phyloP scores from a whole-genome alignment of 768 basidiomycete genomes.

The Boletus bicolor region DNA sequence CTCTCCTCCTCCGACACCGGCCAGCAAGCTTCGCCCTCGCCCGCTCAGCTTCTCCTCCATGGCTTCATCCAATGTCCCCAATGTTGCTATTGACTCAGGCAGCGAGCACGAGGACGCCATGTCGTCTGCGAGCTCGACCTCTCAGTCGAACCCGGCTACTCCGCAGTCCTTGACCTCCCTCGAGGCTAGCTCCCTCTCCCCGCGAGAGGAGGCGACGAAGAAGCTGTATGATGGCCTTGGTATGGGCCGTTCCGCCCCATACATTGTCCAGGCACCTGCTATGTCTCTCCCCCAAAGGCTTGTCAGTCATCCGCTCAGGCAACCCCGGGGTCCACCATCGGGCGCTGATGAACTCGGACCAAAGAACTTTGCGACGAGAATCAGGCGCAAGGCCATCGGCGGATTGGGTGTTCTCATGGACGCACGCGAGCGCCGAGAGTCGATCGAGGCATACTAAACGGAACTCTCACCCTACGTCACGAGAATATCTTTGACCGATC shows the following conservation, averaged over 20 bases:
- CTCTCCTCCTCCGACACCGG: slow-evolving; percentile 41
- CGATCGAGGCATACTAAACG: slow-evolving; percentile 64
- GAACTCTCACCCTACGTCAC: neutral
- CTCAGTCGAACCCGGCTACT: slow-evolving; percentile 71
- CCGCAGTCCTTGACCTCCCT: slow-evolving; percentile 66
- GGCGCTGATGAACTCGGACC: slow-evolving; percentile 83
- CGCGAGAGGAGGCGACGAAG: slow-evolving; percentile 84
- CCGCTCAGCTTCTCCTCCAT: slow-evolving; percentile 61
- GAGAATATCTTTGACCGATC: slow-evolving; percentile 9
- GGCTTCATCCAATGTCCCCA: slow-evolving; percentile 43
- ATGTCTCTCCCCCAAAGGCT: slow-evolving; percentile 46
- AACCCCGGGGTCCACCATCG: slow-evolving; percentile 85
- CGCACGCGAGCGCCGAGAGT: slow-evolving; percentile 75
- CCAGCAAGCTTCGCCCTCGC: slow-evolving; percentile 52
- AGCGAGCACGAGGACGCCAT: slow-evolving; percentile 54
- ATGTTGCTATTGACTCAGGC: slow-evolving; percentile 55
- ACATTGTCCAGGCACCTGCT: slow-evolving; percentile 17
- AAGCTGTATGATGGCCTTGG: slow-evolving; percentile 87
- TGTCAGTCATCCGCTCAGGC: slow-evolving; percentile 72
- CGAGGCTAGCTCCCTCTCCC: slow-evolving; percentile 59
- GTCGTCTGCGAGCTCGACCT: slow-evolving; percentile 58
- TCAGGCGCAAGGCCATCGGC: slow-evolving; percentile 80
- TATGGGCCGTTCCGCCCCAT: slow-evolving; percentile 65
- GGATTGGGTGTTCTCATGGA: slow-evolving; percentile 77
- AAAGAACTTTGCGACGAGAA: slow-evolving; percentile 85